Percentiles rank a stretch among this genome's conserved stretches.
These are phyloP conservation scores for Ampelocalamus luodianensis DNA, from an alignment of 176 grass and related monocot genomes.

Conservation along the genomic window DNA sequence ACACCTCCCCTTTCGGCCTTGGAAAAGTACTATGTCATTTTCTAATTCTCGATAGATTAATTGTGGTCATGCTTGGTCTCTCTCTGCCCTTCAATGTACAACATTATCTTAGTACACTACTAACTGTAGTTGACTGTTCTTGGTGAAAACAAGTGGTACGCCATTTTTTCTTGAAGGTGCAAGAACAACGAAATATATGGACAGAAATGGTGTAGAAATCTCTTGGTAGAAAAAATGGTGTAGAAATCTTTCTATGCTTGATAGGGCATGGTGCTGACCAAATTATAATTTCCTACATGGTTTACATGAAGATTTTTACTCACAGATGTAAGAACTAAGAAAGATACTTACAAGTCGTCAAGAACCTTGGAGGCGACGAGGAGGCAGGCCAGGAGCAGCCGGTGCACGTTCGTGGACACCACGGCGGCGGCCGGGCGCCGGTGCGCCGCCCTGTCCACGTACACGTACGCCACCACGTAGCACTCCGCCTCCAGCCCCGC, in stretches of 20 bases:
- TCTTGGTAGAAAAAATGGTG: not conserved
- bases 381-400: constrained; percentile 75
- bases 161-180: not conserved
- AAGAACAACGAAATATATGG: not conserved
- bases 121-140: constrained; percentile 5
- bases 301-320: not conserved
- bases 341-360: constrained; percentile 70
- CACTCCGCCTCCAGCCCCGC: constrained; percentile 66
- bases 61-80: constrained; percentile 16
- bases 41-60: not conserved
- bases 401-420: constrained; percentile 75
- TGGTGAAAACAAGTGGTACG: not conserved
- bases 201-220: not conserved
- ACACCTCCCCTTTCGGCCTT: not conserved
- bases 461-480: constrained; percentile 75
- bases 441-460: constrained; percentile 76
- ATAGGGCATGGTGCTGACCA: not conserved
- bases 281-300: not conserved
- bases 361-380: constrained; percentile 91
- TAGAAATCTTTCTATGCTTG: not conserved
- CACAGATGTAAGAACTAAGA: no score
- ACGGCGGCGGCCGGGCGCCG: constrained; percentile 61
- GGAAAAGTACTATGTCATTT: not conserved
- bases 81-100: not conserved
- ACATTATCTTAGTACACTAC: not conserved